Conservation (phyloP, 2,329 filamentous ascomycete species). For the Cercospora zeae-maydis region DNA sequence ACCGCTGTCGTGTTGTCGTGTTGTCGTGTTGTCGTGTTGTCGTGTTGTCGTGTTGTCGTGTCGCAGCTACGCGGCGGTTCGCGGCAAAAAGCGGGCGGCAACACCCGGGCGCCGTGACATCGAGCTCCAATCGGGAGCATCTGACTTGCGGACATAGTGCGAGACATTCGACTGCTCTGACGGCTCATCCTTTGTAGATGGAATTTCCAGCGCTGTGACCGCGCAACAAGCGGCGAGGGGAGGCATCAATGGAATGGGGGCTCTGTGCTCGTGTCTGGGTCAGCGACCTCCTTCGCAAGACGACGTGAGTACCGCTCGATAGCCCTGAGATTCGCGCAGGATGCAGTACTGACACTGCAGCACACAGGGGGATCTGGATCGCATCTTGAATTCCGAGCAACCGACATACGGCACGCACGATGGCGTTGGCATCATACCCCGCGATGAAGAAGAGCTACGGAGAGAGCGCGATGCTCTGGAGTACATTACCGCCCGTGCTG, state of each 20-base stretch:
- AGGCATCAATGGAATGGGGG: constrained; percentile 10
- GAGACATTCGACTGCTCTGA: not conserved
- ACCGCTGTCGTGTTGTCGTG: too few species aligned
- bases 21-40: too few species aligned
- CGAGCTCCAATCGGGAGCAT: not conserved
- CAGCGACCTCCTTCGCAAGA: constrained; percentile 42
- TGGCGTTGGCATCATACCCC: constrained; percentile 39
- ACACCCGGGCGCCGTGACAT: not conserved
- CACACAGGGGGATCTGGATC: constrained; percentile 45
- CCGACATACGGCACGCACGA: constrained; percentile 45
- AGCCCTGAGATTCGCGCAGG: not conserved
- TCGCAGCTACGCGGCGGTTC: too few species aligned
- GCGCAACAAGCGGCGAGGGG: not conserved
- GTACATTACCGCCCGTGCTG: constrained; percentile 49
- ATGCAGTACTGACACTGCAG: not conserved
- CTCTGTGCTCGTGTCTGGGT: constrained; percentile 12
- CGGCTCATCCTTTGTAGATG: not conserved
- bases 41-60: too few species aligned
- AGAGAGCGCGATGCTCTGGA: constrained; percentile 49
- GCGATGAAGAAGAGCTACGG: constrained; percentile 49
- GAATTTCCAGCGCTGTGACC: not conserved
- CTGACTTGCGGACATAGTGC: not conserved
- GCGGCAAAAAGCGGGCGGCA: not conserved
- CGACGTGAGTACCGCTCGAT: constrained; percentile 38
- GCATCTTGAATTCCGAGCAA: constrained; percentile 45